Conservation (phyloP, 305 asterid species). For the Ajuga reptans region DNA sequence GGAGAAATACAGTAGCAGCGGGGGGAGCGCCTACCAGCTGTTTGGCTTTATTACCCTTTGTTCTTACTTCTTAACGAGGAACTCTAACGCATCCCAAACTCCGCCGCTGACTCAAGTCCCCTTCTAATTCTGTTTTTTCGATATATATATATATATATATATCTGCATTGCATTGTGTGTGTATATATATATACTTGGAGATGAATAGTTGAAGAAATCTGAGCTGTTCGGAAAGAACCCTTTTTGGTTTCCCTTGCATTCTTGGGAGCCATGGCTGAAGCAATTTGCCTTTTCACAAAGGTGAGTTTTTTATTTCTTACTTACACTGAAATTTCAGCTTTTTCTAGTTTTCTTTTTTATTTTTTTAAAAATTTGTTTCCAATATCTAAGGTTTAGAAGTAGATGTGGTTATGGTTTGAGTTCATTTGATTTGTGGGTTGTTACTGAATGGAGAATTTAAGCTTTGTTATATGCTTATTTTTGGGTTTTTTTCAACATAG, state of each 20-base stretch:
- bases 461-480: neutral
- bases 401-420: neutral
- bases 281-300: conserved; percentile 59
- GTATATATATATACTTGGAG: neutral
- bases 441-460: neutral
- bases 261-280: conserved; percentile 55
- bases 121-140: conserved; percentile 6
- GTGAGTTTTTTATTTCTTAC: conserved; percentile 26
- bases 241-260: conserved; percentile 18
- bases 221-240: conserved; percentile 27
- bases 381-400: neutral
- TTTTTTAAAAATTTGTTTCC: neutral
- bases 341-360: neutral
- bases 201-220: conserved; percentile 26
- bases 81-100: conserved; percentile 19
- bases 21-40: conserved; percentile 36
- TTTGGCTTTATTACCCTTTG: conserved; percentile 36
- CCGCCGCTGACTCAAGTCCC: neutral
- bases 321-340: neutral
- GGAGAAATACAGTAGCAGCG: conserved; percentile 14
- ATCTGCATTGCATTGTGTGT: conserved; percentile 5
- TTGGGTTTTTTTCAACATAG: neutral
- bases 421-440: neutral
- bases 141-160: neutral
- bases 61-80: conserved; percentile 46